Conservation (phyloP, 805 yeast genomes). For the Candida methanosorbosa region DNA sequence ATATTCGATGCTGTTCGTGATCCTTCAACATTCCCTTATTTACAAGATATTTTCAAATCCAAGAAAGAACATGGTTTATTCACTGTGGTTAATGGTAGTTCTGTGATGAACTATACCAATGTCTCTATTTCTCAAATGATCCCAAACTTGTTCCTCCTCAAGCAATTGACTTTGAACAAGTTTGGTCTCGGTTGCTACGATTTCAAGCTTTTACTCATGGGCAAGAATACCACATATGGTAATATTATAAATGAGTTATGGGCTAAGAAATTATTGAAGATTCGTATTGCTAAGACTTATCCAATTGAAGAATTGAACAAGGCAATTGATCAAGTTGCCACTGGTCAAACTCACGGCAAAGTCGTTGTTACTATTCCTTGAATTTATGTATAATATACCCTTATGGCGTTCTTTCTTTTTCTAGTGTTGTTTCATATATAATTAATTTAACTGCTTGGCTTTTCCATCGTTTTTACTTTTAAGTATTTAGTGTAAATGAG, state of each 20-base stretch:
- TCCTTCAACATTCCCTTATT: slow-evolving; percentile 34
- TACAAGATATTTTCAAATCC: slow-evolving; percentile 36
- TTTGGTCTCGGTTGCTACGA: slow-evolving; percentile 8
- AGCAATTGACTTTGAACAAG: slow-evolving; percentile 4
- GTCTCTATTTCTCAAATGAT: slow-evolving; percentile 16
- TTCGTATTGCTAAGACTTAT: slow-evolving; percentile 46
- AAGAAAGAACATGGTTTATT: slow-evolving; percentile 38
- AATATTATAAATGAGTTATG: too few species aligned
- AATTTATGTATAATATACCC: too few species aligned
- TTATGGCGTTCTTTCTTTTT: too few species aligned
- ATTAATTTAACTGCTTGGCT: too few species aligned
- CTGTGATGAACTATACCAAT: slow-evolving; percentile 25
- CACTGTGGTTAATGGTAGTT: slow-evolving; percentile 51
- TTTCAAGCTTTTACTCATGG: slow-evolving; percentile 1
- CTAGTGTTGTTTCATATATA: too few species aligned
- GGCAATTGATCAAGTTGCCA: slow-evolving; percentile 41
- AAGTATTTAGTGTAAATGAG: too few species aligned
- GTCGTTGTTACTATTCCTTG: slow-evolving; percentile 36
- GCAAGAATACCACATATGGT: background rate
- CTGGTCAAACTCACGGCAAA: slow-evolving; percentile 57
- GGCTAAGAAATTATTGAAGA: too few species aligned
- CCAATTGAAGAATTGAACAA: slow-evolving; percentile 37
- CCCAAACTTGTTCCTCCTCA: slow-evolving; percentile 13
- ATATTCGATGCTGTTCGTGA: slow-evolving; percentile 64
- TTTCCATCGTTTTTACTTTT: too few species aligned